A percentile compares a stretch with the other conserved stretches of the same genome.
Conservation (phyloP, 1,284 basidiomycete species). For the Thecaphora thlaspeos region DNA sequence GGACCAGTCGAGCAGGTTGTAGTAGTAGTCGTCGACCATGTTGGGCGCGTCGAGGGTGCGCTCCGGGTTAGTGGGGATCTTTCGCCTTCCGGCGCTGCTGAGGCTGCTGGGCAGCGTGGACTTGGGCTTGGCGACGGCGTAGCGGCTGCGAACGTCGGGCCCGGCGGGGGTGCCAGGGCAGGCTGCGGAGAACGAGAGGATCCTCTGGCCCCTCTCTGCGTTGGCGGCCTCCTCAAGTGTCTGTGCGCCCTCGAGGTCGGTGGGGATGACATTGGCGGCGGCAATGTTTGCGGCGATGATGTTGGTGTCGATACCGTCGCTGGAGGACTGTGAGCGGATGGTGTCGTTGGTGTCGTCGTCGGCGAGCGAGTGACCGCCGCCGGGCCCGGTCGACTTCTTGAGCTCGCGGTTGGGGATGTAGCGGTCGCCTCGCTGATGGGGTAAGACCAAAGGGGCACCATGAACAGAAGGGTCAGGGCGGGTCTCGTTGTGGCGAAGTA, state of each 20-base stretch:
- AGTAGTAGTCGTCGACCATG: slow-evolving; percentile 94
- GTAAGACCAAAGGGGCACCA: not conserved
- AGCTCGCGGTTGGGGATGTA: slow-evolving; percentile 54
- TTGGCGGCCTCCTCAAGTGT: slow-evolving; percentile 49
- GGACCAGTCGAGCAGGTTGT: slow-evolving; percentile 90
- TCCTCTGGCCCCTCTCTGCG: slow-evolving; percentile 58
- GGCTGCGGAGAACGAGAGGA: slow-evolving; percentile 60
- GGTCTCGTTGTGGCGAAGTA: too few relatives aligned
- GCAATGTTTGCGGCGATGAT: slow-evolving; percentile 36
- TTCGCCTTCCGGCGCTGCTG: slow-evolving; percentile 64
- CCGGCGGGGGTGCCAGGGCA: slow-evolving; percentile 57
- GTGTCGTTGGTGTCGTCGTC: slow-evolving; percentile 40
- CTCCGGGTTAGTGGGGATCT: slow-evolving; percentile 79
- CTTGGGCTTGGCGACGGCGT: slow-evolving; percentile 48
- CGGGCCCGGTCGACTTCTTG: slow-evolving; percentile 15
- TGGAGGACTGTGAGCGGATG: slow-evolving; percentile 25
- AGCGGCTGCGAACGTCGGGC: slow-evolving; percentile 53
- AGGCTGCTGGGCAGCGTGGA: slow-evolving; percentile 47
- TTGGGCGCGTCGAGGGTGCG: slow-evolving; percentile 92
- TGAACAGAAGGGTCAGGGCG: not conserved
- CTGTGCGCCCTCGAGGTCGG: slow-evolving; percentile 34
- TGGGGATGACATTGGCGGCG: slow-evolving; percentile 37
- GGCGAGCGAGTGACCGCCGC: slow-evolving; percentile 9
- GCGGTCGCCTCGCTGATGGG: slow-evolving; percentile 45
- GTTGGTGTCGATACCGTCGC: slow-evolving; percentile 26